Base-by-base conservation (phyloP, 2,329 filamentous ascomycete species). In the Sclerotinia glacialis region DNA sequence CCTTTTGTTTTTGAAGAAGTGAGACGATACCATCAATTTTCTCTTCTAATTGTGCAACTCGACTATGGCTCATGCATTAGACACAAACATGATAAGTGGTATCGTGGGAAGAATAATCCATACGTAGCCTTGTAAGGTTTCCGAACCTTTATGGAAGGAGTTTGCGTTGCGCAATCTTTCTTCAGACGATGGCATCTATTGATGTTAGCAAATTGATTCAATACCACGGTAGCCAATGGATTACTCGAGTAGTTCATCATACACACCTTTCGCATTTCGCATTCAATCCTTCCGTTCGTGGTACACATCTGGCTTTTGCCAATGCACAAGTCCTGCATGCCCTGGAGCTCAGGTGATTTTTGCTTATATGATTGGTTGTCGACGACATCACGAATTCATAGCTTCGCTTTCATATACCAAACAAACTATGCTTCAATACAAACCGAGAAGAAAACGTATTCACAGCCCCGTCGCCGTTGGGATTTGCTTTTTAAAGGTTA, bases 221-320 rank as follows among this genome's bases (percentile, higher is more conserved):
- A 23, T 12, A 21, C 5, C 26, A 31, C 53, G 26, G 31, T 37
- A 23, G n/a, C 14, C 2, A 21, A 42, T 5, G 7, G 46, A 8
- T 12, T n/a, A n/a, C n/a, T n/a, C n/a, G n/a, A n/a, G n/a, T n/a
- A 12, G n/a, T 23, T 26, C n/a, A n/a, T n/a, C n/a, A 66, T 31
- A 54, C 28, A 6, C 34, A 54, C 64, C 64, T 53, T 66, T 66
- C 64, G 40, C 64, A 66, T 66, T 66, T 66, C 18, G 44, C 14
- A 59, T 5, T 50, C 11, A 44, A 46, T 28, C 58, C 56, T 28
- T 40, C 56, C 11, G 47, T 8, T 37, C 37, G 56, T 23, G 49
- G 56, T 26, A 62, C 56, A 46, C 56, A 66, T 54, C 47, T 66
- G 5, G 56, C 47, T 47, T 66, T 62, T 66, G 64, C 64, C 31